Conservation (phyloP, 768 basidiomycete genomes). For the Mrakia frigida region DNA sequence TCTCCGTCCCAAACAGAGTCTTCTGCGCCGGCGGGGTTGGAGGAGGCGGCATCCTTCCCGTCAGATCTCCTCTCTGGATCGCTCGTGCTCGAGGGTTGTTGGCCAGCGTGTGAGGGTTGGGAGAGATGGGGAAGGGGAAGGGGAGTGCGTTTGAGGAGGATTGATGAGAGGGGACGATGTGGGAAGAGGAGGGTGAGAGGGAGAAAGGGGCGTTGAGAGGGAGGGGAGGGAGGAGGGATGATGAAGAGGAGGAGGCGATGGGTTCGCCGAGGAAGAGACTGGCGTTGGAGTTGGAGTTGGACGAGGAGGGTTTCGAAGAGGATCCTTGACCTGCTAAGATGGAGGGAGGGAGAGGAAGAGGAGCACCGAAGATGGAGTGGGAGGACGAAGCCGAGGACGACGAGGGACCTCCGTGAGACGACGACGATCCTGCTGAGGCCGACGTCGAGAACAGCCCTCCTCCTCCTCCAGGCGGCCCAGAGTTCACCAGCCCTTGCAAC, state of each 20-base stretch:
- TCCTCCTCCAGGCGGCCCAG: neutral
- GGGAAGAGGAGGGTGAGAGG: neutral
- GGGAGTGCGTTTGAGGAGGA: neutral
- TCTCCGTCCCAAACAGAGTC: constrained; percentile 14
- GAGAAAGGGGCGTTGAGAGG: constrained; percentile 5
- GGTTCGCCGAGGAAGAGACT: neutral
- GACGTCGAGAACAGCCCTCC: neutral
- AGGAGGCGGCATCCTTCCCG: constrained; percentile 1
- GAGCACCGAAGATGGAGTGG: constrained; percentile 10
- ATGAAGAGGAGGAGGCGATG: neutral
- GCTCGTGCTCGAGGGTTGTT: neutral
- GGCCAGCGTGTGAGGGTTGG: neutral
- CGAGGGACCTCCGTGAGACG: no score
- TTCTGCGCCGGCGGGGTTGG: constrained; percentile 15
- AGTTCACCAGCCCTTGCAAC: neutral
- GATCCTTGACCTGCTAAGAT: neutral
- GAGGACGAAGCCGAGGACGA: neutral
- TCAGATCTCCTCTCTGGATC: neutral
- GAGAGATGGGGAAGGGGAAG: neutral
- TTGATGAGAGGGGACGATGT: neutral
- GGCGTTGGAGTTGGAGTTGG: neutral
- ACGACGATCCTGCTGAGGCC: neutral
- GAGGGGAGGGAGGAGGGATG: constrained; percentile 10
- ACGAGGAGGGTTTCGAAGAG: neutral
- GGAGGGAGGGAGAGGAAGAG: constrained; percentile 12